Conservation (phyloP, 129 eudicot genomes). For the Deinandra increscens region DNA sequence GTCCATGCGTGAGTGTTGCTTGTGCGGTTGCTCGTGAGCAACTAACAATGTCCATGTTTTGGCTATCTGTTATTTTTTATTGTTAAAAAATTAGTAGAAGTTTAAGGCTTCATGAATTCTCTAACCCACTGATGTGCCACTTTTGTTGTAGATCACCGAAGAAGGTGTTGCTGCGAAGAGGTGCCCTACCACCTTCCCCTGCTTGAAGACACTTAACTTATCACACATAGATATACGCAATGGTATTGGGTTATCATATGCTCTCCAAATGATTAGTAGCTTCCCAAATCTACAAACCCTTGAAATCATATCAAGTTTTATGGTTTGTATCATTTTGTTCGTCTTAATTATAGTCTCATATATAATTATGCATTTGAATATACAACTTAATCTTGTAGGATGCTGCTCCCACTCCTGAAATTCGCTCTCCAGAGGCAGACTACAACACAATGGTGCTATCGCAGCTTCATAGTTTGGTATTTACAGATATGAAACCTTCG, state of each 20-base stretch:
- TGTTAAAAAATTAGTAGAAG: too few relatives aligned
- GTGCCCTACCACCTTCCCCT: not conserved
- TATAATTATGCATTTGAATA: not conserved
- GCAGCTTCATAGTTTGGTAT: too few relatives aligned
- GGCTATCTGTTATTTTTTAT: too few relatives aligned
- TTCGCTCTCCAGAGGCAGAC: too few relatives aligned
- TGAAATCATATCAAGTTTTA: slow-evolving; percentile 6
- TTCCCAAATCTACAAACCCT: slow-evolving; percentile 20
- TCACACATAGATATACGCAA: not conserved
- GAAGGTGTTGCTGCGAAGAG: not conserved
- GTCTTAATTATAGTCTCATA: not conserved
- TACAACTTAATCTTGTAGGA: not conserved
- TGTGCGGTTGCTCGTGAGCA: too few relatives aligned
- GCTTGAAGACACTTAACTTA: slow-evolving; percentile 7
- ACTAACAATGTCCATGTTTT: too few relatives aligned
- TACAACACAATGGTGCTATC: too few relatives aligned
- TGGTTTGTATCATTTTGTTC: not conserved
- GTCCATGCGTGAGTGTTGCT: too few relatives aligned
- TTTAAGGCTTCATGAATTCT: too few relatives aligned
- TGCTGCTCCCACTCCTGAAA: too few relatives aligned
- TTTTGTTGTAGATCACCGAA: not conserved
- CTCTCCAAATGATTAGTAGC: slow-evolving; percentile 4
- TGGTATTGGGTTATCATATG: not conserved
- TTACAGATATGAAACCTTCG: too few relatives aligned
- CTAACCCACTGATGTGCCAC: not conserved